Evolutionary conservation across 176 grass and related monocot genomes (phyloP).

Genomic region (Dendrocalamus sinicus): DNA sequence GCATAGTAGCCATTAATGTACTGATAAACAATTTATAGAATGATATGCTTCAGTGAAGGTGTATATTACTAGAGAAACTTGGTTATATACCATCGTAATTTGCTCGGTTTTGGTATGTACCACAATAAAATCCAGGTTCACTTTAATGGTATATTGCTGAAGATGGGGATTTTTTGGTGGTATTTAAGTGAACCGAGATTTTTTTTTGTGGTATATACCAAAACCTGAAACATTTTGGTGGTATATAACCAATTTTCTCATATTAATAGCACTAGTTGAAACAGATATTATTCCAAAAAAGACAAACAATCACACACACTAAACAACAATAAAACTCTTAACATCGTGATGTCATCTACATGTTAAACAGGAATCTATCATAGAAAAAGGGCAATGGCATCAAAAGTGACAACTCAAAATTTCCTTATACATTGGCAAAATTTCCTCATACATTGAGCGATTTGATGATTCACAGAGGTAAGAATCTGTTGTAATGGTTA

Average conservation of each 20-base stretch:
- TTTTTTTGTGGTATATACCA: no score
- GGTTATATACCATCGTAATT: no score
- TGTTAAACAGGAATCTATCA: not conserved
- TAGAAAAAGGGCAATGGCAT: not conserved
- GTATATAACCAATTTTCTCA: not conserved
- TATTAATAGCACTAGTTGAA: not conserved
- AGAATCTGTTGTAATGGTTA: not conserved
- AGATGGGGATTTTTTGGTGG: no score
- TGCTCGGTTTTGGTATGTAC: no score
- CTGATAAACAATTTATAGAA: constrained; percentile 3
- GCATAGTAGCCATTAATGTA: not conserved
- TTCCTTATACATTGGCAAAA: not conserved
- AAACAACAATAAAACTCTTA: not conserved
- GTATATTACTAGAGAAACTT: not conserved
- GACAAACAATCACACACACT: not conserved
- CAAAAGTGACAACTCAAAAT: not conserved
- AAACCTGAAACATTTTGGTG: no score
- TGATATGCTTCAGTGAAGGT: not conserved
- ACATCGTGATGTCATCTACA: not conserved
- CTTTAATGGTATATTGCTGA: no score
- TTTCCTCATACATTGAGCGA: not conserved
- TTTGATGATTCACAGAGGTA: not conserved
- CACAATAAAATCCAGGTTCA: no score
- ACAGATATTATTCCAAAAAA: not conserved
- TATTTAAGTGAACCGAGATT: no score